phyloP scores from a whole-genome alignment of 768 basidiomycete genomes.

The Phlebiopsis gigantea region DNA sequence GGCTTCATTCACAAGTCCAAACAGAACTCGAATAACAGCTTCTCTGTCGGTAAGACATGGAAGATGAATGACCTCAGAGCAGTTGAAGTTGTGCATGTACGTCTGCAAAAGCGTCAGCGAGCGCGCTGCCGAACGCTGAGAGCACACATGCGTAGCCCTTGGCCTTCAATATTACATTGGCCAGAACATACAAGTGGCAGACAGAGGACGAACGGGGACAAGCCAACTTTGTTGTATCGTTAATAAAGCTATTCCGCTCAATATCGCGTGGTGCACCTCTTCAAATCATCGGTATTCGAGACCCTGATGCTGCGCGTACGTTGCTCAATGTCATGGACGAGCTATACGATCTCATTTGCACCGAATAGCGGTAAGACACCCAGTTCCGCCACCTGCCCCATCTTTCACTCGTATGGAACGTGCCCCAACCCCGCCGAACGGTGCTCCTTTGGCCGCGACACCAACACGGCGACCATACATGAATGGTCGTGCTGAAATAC shows the following conservation, averaged over 20 bases:
- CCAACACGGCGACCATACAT: conserved; percentile 17
- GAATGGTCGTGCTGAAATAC: conserved; percentile 15
- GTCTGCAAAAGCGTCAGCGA: conserved; percentile 22
- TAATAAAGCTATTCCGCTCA: conserved; percentile 54
- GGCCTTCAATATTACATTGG: conserved; percentile 76
- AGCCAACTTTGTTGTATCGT: conserved; percentile 57
- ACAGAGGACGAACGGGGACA: conserved; percentile 77
- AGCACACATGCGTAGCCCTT: conserved; percentile 37
- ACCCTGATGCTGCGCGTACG: conserved; percentile 34
- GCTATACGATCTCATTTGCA: conserved; percentile 3
- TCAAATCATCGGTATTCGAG: conserved; percentile 54
- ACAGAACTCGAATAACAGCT: conserved; percentile 88
- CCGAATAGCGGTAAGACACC: conserved; percentile 4
- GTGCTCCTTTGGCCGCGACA: conserved; percentile 18
- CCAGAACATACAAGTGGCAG: conserved; percentile 88
- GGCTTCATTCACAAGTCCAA: conserved; percentile 95
- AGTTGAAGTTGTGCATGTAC: conserved; percentile 71
- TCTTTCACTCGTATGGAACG: conserved; percentile 22
- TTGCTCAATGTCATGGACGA: neutral
- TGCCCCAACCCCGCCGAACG: conserved; percentile 24
- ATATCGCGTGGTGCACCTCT: conserved; percentile 36
- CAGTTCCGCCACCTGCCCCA: conserved; percentile 8
- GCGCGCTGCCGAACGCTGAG: neutral
- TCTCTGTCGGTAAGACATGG: conserved; percentile 99
- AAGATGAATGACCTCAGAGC: conserved; percentile 72